A percentile compares a stretch with the other conserved stretches of the same genome.
phyloP scores from a whole-genome alignment of 2,329 filamentous ascomycete genomes.

The Talaromyces sp. region DNA sequence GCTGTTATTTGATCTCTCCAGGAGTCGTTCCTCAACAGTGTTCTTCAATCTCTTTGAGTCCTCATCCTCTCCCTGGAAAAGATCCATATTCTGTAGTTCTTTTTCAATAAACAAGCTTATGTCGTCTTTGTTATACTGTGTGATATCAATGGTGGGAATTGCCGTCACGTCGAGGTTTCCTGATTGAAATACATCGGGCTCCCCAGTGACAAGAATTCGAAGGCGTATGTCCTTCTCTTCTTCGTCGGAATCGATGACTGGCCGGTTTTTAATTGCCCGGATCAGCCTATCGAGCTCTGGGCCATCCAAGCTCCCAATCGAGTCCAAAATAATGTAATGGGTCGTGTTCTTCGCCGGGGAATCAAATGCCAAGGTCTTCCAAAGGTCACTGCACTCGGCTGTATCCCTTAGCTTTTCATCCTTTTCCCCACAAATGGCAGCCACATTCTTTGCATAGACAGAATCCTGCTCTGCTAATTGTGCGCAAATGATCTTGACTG shows the following conservation, averaged over 20 bases:
- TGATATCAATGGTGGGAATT: background rate
- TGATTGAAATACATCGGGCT: background rate
- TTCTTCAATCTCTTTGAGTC: slow-evolving; percentile 4
- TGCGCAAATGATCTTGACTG: background rate
- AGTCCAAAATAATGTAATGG: slow-evolving; percentile 2
- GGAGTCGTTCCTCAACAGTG: background rate
- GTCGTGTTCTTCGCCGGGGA: background rate
- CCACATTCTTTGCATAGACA: background rate
- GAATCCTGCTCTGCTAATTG: slow-evolving; percentile 1
- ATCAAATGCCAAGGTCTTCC: background rate
- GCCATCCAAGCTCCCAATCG: background rate
- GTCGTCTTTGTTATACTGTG: background rate
- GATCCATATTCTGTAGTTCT: background rate
- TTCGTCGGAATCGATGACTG: background rate
- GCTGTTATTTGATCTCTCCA: background rate
- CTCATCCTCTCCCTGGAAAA: background rate
- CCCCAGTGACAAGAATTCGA: background rate
- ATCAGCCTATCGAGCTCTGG: background rate
- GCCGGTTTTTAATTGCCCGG: background rate
- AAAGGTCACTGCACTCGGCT: background rate
- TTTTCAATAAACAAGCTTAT: background rate
- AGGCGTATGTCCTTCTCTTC: background rate
- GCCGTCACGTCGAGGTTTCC: background rate
- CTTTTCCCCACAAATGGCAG: background rate
- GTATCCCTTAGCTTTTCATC: background rate